Percentiles rank a stretch among this genome's conserved stretches.
These are phyloP conservation scores for Plasmodium malariae DNA, from an alignment of 169 alveolate genomes.

Conservation along the genomic window DNA sequence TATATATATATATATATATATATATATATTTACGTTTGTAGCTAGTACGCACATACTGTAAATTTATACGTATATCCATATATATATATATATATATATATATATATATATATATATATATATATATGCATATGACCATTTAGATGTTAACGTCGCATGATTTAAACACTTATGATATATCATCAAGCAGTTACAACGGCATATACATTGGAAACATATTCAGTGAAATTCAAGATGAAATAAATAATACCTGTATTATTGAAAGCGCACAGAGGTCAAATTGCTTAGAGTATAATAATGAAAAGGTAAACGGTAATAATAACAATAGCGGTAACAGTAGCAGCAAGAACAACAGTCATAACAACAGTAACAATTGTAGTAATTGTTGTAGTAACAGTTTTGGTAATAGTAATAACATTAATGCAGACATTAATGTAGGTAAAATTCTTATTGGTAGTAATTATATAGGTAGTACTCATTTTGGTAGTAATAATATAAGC, in stretches of 20 bases:
- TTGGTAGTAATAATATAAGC: background rate
- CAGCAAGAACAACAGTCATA: background rate
- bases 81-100: background rate
- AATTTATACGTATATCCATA: constrained; percentile 1
- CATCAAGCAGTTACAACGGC: constrained; percentile 24
- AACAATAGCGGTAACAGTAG: background rate
- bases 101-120: constrained; percentile 15
- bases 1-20: too few species aligned
- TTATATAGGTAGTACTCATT: background rate
- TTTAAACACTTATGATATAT: constrained; percentile 58
- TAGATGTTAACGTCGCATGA: constrained; percentile 53
- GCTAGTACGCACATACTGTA: background rate
- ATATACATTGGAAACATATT: constrained; percentile 61
- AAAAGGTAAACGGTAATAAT: background rate
- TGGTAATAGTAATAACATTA: background rate
- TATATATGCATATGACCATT: constrained; percentile 8
- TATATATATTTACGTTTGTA: too few species aligned
- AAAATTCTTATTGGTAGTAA: background rate
- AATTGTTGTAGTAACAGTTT: background rate
- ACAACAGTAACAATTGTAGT: background rate
- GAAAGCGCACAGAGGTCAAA: background rate
- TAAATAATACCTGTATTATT: constrained; percentile 33
- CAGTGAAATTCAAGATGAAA: constrained; percentile 73
- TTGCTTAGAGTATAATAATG: background rate
- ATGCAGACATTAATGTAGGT: background rate